Base-by-base conservation (phyloP, 2,329 filamentous ascomycete genomes). In the Scedosporium boydii region DNA sequence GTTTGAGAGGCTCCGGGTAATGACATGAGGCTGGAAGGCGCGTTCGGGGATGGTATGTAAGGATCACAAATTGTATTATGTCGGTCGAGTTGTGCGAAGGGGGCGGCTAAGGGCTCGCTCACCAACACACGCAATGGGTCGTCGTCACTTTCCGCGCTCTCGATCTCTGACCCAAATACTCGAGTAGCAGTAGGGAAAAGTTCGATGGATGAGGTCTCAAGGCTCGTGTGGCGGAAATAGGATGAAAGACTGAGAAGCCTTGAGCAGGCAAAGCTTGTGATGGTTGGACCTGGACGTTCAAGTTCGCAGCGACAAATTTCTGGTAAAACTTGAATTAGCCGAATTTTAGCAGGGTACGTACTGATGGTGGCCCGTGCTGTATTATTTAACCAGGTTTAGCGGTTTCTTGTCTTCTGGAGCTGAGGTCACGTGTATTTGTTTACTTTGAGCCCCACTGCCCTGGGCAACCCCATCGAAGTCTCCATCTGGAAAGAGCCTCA, bases 351-450 rank as follows among this genome's bases (percentile, higher is more conserved):
- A 55, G 51, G 48, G n/a, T 14, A 7, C 23, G 34, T 38, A 14
- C 10, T 12, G 34, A 12, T 12, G 12, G 12, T 38, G 34, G 34
- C 10, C 34, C 34, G 10, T 38, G 34, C 34, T 4, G 9, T 14
- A 38, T 38, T 14, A 10, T 38, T 14, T 38, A 38, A 38, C 34
- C 34, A 38, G 34, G 18, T 23, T 57, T 3, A 56, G 10, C 9
- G 3, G 34, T 14, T 12, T 9, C 29, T 38, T 38, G 34, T 38
- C 12, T 4, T 38, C n/a, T 14, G 38, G 7, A 38, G 16, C 4
- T 23, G 1, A 23, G 18, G 53, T n/a, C 59, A 61, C 59, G 59
- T 61, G 59, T 26, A 21, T 61, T 61, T 61, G 59, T 61, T 61
- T 61, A 61, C 59, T 61, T 61, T 29, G 29, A 5, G 51, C 26